Evolutionary conservation across 2,329 filamentous ascomycete genomes (phyloP), one percentile per base, ranked within the genome.

Genomic region (Ascomycota sp.): DNA sequence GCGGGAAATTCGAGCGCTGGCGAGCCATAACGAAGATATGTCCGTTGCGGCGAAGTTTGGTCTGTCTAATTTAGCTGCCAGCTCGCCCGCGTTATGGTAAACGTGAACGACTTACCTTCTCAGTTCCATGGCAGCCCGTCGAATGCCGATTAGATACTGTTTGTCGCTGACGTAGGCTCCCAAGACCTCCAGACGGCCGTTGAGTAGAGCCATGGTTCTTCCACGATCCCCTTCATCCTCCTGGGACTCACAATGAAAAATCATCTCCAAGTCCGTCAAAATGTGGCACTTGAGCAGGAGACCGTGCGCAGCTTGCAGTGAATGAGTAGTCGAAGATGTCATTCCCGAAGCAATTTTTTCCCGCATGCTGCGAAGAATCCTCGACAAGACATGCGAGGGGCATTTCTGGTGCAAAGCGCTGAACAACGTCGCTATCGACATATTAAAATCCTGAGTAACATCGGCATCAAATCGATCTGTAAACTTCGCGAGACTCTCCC

Each of bases 131-230:
- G 77, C 70, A 17, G 89, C 86, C 40, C 89, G 68, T 33, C 85
- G 71, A 25, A 95, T 64, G 1, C 83, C 79, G 20, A 99, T 61
- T 8, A 98, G 55, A 46, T 92, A 95, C 46, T 94, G 86, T 48
- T 98, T 98, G 47, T 98, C 85, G 30, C 74, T 70, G 23, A 85
- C 75, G 43, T 89, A 93, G 1, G 83, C 80, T 1, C 91, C 89
- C 3, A 98, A 59, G 2, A 91, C 65, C 39, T 85, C 79, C n/a
- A 98, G 57, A n/a, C 89, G 73, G 27, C 76, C 70, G 35, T 77
- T 65, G 5, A 94, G 36, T 5, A 53, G 35, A 2, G 37, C 35
- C 33, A 52, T 44, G 3, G 46, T 48, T 30, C 41, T 46, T 22
- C 43, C 43, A 21, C 45, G 46, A 25, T 51, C 50, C 28, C 53